Evolutionary conservation across 176 grass and related monocot genomes (phyloP).

Genomic region (Melocanna baccifera): DNA sequence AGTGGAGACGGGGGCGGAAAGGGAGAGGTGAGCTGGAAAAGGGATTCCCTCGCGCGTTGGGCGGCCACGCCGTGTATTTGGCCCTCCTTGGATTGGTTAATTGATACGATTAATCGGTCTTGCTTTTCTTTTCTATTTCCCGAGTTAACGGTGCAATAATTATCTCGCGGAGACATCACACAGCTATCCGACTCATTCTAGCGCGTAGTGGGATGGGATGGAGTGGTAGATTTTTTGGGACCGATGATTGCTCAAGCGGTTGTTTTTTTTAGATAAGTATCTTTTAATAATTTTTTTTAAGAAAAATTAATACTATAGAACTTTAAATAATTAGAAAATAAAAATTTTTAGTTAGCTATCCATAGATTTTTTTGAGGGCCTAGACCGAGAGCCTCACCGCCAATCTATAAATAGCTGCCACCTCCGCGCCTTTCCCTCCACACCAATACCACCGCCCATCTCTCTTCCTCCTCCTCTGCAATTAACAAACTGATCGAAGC

Average conservation of each 20-base stretch:
- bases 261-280: no score
- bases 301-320: no score
- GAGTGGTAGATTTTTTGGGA: conserved; percentile 35
- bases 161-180: not conserved
- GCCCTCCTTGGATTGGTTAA: not conserved
- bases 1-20: conserved; percentile 23
- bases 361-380: no score
- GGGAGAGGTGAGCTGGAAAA: conserved; percentile 45
- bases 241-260: no score
- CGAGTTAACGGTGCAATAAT: conserved; percentile 20
- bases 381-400: not conserved
- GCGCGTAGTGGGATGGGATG: not conserved
- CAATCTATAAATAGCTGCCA: conserved; percentile 63
- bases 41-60: not conserved
- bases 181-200: not conserved
- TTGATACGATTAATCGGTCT: not conserved
- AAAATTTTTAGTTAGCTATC: no score
- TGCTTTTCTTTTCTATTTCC: not conserved
- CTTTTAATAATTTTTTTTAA: no score
- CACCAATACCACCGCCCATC: conserved; percentile 12
- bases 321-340: no score
- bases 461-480: not conserved
- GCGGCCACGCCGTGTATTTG: not conserved
- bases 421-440: conserved; percentile 28
- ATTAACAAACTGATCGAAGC: not conserved